Conservation (phyloP, 2,329 filamentous ascomycete genomes). For the Orbilia oligospora region DNA sequence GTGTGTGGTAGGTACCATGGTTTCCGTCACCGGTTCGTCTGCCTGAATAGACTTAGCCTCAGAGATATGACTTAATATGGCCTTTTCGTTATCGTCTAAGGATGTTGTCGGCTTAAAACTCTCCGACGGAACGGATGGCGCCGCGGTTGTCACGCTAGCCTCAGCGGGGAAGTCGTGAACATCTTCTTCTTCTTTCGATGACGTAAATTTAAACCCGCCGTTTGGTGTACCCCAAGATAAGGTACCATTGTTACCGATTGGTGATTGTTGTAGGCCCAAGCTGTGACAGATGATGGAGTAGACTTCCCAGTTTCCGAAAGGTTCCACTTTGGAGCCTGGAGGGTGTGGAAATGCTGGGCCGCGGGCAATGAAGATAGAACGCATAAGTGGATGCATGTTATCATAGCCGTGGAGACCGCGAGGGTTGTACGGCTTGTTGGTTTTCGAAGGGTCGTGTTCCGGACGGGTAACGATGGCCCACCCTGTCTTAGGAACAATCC, state of each 20-base stretch:
- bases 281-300: slow-evolving; percentile 97
- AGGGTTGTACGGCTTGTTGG: slow-evolving; percentile 76
- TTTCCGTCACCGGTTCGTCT: slow-evolving; percentile 47
- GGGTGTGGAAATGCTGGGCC: slow-evolving; percentile 92
- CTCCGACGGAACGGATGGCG: slow-evolving; percentile 13
- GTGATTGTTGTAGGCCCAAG: slow-evolving; percentile 74
- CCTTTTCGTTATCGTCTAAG: slow-evolving; percentile 47
- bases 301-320: slow-evolving; percentile 87
- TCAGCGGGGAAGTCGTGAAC: slow-evolving; percentile 43
- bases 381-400: slow-evolving; percentile 93
- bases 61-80: slow-evolving; percentile 56
- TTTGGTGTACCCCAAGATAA: slow-evolving; percentile 67
- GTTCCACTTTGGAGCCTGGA: slow-evolving; percentile 81
- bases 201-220: slow-evolving; percentile 47
- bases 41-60: slow-evolving; percentile 56
- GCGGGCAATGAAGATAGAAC: slow-evolving; percentile 92
- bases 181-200: slow-evolving; percentile 35
- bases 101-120: slow-evolving; percentile 50
- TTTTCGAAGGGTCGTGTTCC: slow-evolving; percentile 82
- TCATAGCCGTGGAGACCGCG: slow-evolving; percentile 94
- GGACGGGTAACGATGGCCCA: slow-evolving; percentile 89
- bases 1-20: slow-evolving; percentile 3
- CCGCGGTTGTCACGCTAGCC: slow-evolving; percentile 40
- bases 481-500: slow-evolving; percentile 91
- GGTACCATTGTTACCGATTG: slow-evolving; percentile 88